Percentiles rank a stretch among this genome's conserved stretches.
phyloP scores from a whole-genome alignment of 768 basidiomycete genomes.

The Termitomyces sp. region DNA sequence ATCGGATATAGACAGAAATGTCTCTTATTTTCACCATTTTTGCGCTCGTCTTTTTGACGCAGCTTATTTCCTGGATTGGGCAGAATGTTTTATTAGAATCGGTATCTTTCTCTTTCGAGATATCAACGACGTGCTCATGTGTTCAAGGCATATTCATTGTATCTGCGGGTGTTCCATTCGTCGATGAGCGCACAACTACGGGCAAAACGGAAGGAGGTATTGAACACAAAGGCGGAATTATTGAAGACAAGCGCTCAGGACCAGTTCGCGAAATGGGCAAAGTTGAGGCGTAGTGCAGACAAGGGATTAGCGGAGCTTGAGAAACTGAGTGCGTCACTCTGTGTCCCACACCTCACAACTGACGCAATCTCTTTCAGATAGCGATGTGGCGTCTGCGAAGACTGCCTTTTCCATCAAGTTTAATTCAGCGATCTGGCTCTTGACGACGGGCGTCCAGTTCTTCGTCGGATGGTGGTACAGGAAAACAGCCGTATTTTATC shows the following conservation, averaged over 20 bases:
- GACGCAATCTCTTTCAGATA: constrained; percentile 44
- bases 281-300: constrained; percentile 84
- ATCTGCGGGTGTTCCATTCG: constrained; percentile 64
- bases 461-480: constrained; percentile 90
- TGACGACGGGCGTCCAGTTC: constrained; percentile 87
- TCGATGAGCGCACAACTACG: constrained; percentile 56
- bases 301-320: constrained; percentile 90
- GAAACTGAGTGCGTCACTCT: constrained; percentile 73
- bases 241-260: constrained; percentile 91
- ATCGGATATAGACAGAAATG: constrained; percentile 39
- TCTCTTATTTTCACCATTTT: constrained; percentile 83
- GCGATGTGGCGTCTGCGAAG: constrained; percentile 57
- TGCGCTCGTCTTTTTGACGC: constrained; percentile 73
- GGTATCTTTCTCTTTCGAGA: constrained; percentile 34
- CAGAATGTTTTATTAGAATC: constrained; percentile 78
- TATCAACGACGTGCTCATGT: background rate
- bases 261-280: constrained; percentile 98
- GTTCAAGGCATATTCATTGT: constrained; percentile 67
- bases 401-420: constrained; percentile 68
- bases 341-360: constrained; percentile 2
- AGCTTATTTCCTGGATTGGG: constrained; percentile 87
- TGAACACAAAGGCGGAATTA: constrained; percentile 81
- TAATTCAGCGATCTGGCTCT: constrained; percentile 69
- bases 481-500: constrained; percentile 86
- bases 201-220: constrained; percentile 74